Evolutionary conservation across 2,329 filamentous ascomycete species (phyloP).

Genomic region (Claviceps maximensis): DNA sequence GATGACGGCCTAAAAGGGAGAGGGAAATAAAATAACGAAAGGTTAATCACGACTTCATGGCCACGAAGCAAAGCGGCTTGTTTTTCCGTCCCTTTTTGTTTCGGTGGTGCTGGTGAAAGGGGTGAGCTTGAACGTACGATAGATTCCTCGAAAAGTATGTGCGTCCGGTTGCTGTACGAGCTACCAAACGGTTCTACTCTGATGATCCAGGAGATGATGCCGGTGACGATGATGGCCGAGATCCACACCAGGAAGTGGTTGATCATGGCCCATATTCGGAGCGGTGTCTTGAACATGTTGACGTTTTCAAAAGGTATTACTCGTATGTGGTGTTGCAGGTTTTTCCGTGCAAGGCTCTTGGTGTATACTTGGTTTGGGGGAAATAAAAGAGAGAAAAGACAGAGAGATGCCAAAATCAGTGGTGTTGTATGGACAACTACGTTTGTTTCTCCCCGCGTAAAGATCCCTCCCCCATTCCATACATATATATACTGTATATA

Average conservation of each 20-base stretch:
- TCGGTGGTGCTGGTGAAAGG: no score
- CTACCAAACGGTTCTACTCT: slow-evolving; percentile 6
- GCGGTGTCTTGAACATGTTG: not conserved
- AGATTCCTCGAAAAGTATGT: slow-evolving; percentile 13
- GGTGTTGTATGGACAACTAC: no score
- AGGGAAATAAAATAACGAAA: no score
- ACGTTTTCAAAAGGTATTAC: not conserved
- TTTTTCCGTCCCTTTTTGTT: no score
- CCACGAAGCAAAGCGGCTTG: no score
- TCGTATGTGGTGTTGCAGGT: not conserved
- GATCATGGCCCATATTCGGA: slow-evolving; percentile 5
- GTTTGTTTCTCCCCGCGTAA: no score
- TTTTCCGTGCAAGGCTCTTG: no score
- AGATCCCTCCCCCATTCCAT: no score
- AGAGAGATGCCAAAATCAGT: no score
- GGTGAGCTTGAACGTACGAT: slow-evolving; percentile 9
- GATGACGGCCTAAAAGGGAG: slow-evolving; percentile 10
- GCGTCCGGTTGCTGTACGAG: slow-evolving; percentile 1
- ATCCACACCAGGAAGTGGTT: slow-evolving; percentile 13
- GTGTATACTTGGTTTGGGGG: not conserved
- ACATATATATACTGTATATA: no score
- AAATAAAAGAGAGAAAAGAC: no score
- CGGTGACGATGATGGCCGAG: slow-evolving; percentile 13
- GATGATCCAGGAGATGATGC: slow-evolving; percentile 13
- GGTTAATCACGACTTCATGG: no score